A percentile compares a stretch with the other conserved stretches of the same genome.
Evolutionary conservation across 2,329 filamentous ascomycete species (phyloP).

Genomic region (Westerdykella ornata): DNA sequence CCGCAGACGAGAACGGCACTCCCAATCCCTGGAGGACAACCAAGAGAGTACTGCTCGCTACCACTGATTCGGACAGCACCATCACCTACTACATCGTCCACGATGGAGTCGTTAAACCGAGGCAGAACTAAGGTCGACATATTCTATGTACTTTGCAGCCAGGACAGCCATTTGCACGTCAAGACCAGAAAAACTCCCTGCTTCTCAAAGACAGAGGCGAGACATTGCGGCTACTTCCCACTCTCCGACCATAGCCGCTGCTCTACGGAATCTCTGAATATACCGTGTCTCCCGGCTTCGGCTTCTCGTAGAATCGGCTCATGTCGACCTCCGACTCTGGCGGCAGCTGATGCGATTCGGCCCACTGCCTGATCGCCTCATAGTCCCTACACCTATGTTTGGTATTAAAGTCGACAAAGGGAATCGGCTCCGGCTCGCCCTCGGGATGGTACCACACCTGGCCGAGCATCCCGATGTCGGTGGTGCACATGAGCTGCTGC

Average conservation of each 20-base stretch:
- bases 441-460: constrained; percentile 53
- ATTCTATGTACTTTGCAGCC: background rate
- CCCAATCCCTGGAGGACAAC: constrained; percentile 40
- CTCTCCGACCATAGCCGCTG: background rate
- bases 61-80: constrained; percentile 72
- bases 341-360: constrained; percentile 48
- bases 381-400: constrained; percentile 54
- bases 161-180: background rate
- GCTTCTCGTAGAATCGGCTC: constrained; percentile 39
- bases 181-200: too few relatives aligned
- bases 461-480: constrained; percentile 54
- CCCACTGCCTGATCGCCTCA: constrained; percentile 49
- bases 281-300: constrained; percentile 28
- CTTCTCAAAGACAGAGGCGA: background rate
- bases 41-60: constrained; percentile 68
- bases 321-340: constrained; percentile 35
- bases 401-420: constrained; percentile 59
- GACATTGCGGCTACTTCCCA: background rate
- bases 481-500: constrained; percentile 58
- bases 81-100: constrained; percentile 80
- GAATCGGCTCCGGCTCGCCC: constrained; percentile 39
- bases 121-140: constrained; percentile 57
- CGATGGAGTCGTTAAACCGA: constrained; percentile 78
- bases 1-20: constrained; percentile 8
- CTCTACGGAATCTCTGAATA: constrained; percentile 23